Conservation (phyloP, 164 flowering plant species). For the Stephania yunnanensis region DNA sequence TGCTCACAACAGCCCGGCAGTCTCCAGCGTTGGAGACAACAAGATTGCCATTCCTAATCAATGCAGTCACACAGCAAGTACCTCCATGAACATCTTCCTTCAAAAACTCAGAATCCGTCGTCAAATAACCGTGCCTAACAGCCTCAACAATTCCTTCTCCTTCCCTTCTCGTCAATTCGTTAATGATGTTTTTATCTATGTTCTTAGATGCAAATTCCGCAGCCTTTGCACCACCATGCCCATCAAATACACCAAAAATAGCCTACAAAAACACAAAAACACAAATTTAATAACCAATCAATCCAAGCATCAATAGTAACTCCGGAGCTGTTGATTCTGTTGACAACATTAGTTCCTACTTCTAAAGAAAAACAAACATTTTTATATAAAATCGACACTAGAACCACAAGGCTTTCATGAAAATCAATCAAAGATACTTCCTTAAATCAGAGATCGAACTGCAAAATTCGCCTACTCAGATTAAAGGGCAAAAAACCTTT, state of each 20-base stretch:
- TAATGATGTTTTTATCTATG: constrained; percentile 32
- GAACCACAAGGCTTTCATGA: no score
- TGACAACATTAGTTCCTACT: no score
- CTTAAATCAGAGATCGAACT: no score
- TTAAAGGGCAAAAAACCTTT: no score
- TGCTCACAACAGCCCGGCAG: constrained; percentile 81
- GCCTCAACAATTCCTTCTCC: constrained; percentile 39
- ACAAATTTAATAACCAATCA: background rate
- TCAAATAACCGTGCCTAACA: constrained; percentile 49
- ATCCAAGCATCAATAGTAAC: background rate
- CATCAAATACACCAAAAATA: constrained; percentile 67
- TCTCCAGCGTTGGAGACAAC: constrained; percentile 84
- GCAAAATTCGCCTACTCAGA: no score
- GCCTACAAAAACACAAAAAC: constrained; percentile 31
- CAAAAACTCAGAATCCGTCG: constrained; percentile 54
- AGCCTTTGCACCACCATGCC: constrained; percentile 66
- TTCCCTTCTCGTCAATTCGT: constrained; percentile 19
- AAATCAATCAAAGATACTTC: no score
- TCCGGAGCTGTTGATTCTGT: no score
- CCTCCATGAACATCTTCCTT: constrained; percentile 52
- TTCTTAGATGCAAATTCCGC: constrained; percentile 57
- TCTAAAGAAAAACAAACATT: no score
- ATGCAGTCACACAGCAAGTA: constrained; percentile 71
- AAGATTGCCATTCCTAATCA: constrained; percentile 50
- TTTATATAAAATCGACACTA: no score